These are phyloP conservation scores for Pythium volutum DNA, from an alignment of 352 stramenopile genomes.

Conservation along the genomic window DNA sequence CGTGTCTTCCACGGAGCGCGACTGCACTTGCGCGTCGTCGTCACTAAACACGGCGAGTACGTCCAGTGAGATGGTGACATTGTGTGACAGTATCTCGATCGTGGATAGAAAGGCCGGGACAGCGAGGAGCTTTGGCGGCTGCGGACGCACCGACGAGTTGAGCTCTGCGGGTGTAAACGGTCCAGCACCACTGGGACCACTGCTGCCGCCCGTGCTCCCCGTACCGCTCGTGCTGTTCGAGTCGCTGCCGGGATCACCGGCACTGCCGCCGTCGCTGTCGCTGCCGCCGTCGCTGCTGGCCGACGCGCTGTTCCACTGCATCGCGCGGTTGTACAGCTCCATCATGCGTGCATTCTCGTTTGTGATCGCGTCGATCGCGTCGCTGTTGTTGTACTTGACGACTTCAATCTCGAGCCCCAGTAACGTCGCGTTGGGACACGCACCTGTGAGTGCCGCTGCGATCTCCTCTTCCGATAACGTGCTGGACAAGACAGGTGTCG, in stretches of 20 bases:
- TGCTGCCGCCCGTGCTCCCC: neutral
- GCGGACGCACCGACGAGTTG: neutral
- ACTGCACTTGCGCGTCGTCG: constrained; percentile 6
- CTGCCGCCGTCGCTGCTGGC: neutral
- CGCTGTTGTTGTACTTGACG: constrained; percentile 33
- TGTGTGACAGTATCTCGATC: constrained; percentile 14
- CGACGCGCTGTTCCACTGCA: neutral
- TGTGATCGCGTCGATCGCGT: constrained; percentile 24
- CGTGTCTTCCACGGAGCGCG: neutral
- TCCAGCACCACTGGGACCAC: neutral
- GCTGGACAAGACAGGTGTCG: constrained; percentile 27
- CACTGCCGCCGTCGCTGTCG: neutral
- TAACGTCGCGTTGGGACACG: constrained; percentile 24
- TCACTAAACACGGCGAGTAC: constrained; percentile 5
- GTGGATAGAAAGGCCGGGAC: constrained; percentile 2
- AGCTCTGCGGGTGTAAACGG: neutral
- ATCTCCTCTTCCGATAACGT: constrained; percentile 19
- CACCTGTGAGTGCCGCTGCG: constrained; percentile 10
- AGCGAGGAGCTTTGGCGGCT: neutral
- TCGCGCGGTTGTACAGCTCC: constrained; percentile 12
- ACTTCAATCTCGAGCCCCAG: constrained; percentile 35
- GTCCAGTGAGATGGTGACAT: constrained; percentile 10
- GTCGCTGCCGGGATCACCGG: neutral
- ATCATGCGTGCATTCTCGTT: constrained; percentile 29
- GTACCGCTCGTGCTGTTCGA: no score